Evolutionary conservation across 2,329 filamentous ascomycete species (phyloP).

Genomic region (Grosmannia huntii): DNA sequence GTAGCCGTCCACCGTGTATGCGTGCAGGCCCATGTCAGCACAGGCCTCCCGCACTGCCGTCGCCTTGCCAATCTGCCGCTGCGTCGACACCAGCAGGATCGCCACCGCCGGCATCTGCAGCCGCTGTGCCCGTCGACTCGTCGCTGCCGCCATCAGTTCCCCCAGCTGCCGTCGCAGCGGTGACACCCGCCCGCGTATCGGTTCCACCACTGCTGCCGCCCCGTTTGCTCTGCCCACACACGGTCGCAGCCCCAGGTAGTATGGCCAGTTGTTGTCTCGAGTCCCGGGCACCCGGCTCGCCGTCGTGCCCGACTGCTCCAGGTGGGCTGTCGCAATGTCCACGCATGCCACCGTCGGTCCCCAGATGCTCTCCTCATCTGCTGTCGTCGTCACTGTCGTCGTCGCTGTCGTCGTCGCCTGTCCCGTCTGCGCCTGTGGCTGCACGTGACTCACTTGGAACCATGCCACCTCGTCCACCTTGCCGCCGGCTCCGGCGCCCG

Average conservation of each 20-base stretch:
- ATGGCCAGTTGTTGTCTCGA: conserved; percentile 70
- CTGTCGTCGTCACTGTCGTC: conserved; percentile 33
- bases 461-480: conserved; percentile 58
- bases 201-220: conserved; percentile 29
- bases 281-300: conserved; percentile 68
- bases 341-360: conserved; percentile 67
- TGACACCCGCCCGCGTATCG: conserved; percentile 35
- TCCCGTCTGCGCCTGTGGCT: conserved; percentile 34
- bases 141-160: conserved; percentile 78
- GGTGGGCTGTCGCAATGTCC: conserved; percentile 73
- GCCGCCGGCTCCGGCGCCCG: conserved; percentile 19
- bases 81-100: conserved; percentile 79
- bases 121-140: conserved; percentile 74
- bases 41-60: conserved; percentile 65
- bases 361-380: conserved; percentile 60
- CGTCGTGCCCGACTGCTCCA: conserved; percentile 83
- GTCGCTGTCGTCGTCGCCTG: conserved; percentile 19
- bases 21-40: conserved; percentile 79
- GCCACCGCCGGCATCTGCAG: conserved; percentile 79
- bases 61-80: conserved; percentile 88
- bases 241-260: conserved; percentile 70
- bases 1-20: conserved; percentile 79
- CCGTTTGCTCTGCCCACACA: conserved; percentile 24
- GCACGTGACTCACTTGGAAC: conserved; percentile 79
- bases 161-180: conserved; percentile 56